Conservation (phyloP, 805 yeast genomes). For the Lachancea nothofagi region DNA sequence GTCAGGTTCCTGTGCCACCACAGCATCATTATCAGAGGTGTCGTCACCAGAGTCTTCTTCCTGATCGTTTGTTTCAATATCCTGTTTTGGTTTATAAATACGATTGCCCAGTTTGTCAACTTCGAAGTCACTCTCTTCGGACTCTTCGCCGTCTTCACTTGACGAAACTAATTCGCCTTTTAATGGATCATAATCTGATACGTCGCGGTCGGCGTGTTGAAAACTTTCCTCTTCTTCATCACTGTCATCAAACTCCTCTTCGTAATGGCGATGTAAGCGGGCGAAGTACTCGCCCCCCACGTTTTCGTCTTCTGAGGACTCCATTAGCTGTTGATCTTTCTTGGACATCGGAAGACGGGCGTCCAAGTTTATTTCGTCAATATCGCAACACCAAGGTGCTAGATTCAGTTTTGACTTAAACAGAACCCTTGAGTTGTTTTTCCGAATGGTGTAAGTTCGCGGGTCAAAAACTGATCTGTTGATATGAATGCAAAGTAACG, state of each 20-base stretch:
- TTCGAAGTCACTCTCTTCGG: constrained; percentile 20
- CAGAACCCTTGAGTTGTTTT: constrained; percentile 75
- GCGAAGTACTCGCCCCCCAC: constrained; percentile 29
- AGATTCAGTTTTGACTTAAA: constrained; percentile 69
- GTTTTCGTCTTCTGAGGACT: constrained; percentile 31
- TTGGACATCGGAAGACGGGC: constrained; percentile 69
- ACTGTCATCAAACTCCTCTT: constrained; percentile 32
- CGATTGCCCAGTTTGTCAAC: constrained; percentile 33
- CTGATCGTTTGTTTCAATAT: constrained; percentile 10
- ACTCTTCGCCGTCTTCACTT: constrained; percentile 12
- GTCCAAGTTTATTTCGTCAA: constrained; percentile 67
- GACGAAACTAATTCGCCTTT: constrained; percentile 20
- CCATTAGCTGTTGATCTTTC: constrained; percentile 43
- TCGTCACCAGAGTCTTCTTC: constrained; percentile 9
- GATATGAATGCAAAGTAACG: constrained; percentile 76
- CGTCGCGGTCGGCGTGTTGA: constrained; percentile 10
- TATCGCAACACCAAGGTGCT: constrained; percentile 62
- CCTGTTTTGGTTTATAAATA: constrained; percentile 15
- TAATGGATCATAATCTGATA: constrained; percentile 28
- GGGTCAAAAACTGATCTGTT: constrained; percentile 93
- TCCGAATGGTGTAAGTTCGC: constrained; percentile 71
- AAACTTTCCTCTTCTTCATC: constrained; percentile 26
- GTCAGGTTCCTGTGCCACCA: constrained; percentile 1
- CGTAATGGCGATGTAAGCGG: constrained; percentile 28
- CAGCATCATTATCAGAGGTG: no score